Percentiles rank a stretch among this genome's conserved stretches.
These are phyloP conservation scores for Wickerhamomyces queroliae DNA, from an alignment of 805 yeast species.

Conservation along the genomic window DNA sequence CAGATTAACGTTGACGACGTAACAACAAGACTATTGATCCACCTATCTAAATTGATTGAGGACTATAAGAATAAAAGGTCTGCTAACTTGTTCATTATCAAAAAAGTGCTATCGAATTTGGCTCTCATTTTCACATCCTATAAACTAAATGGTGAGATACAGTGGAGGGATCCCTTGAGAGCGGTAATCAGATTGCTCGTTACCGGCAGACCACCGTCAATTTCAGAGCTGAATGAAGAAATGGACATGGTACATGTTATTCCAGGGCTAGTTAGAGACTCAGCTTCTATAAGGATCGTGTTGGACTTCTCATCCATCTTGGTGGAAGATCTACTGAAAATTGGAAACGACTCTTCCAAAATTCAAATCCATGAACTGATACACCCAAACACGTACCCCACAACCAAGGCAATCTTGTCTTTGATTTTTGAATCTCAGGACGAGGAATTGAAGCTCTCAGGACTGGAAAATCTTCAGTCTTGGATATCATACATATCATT, in stretches of 20 bases:
- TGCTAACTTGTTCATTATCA: constrained; percentile 37
- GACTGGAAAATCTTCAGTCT: constrained; percentile 26
- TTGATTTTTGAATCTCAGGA: constrained; percentile 10
- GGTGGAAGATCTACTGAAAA: constrained; percentile 44
- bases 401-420: constrained; percentile 19
- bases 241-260: constrained; percentile 9
- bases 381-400: constrained; percentile 28
- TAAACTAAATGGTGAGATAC: constrained; percentile 25
- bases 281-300: constrained; percentile 8
- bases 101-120: constrained; percentile 52
- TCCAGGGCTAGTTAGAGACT: constrained; percentile 4
- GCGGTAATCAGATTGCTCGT: constrained; percentile 18
- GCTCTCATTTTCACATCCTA: constrained; percentile 35
- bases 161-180: constrained; percentile 37
- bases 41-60: constrained; percentile 7
- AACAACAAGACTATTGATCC: constrained; percentile 11
- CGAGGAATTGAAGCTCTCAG: constrained; percentile 6
- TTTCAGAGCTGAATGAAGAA: not conserved
- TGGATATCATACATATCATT: constrained; percentile 34
- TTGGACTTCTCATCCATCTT: constrained; percentile 38
- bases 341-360: constrained; percentile 19
- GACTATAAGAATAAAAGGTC: constrained; percentile 7
- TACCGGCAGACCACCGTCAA: constrained; percentile 7
- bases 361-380: constrained; percentile 32
- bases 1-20: constrained; percentile 10